phyloP scores from a whole-genome alignment of 805 yeast genomes.

The Scheffersomyces lignosus region DNA sequence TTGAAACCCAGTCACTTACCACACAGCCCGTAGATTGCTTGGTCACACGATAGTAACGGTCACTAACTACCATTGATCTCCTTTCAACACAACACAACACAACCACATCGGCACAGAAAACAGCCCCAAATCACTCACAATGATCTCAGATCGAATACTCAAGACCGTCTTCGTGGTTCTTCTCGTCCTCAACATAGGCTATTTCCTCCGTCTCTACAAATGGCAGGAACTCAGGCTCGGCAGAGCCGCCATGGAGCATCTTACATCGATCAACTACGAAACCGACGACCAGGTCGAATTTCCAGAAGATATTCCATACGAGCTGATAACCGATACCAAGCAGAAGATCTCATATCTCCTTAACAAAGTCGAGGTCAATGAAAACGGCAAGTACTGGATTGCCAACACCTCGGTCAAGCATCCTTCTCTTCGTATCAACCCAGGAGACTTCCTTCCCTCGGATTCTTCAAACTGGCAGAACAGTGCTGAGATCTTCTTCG shows the following conservation, averaged over 20 bases:
- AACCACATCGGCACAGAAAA: no score
- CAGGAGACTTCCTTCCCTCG: conserved; percentile 1
- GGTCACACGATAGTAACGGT: no score
- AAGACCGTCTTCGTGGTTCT: conserved; percentile 18
- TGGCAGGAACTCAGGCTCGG: conserved; percentile 16
- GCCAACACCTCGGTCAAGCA: conserved; percentile 11
- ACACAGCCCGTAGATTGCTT: no score
- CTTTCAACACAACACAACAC: no score
- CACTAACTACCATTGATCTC: no score
- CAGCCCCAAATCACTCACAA: no score
- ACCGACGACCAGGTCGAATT: conserved; percentile 21
- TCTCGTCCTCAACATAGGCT: conserved; percentile 19
- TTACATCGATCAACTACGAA: conserved; percentile 10
- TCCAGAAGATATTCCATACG: conserved; percentile 15
- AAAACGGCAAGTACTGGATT: conserved; percentile 14
- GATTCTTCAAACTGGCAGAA: neutral
- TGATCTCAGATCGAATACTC: conserved; percentile 12
- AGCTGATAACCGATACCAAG: conserved; percentile 11
- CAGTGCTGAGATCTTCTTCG: conserved; percentile 8
- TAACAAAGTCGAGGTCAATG: conserved; percentile 2
- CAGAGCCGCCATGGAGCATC: conserved; percentile 13
- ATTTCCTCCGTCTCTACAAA: conserved; percentile 18
- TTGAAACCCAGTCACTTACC: no score
- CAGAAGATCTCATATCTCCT: conserved; percentile 10
- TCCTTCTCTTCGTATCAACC: conserved; percentile 2